Evolutionary conservation across 2,329 filamentous ascomycete genomes (phyloP).

Genomic region (Alternaria arborescens): DNA sequence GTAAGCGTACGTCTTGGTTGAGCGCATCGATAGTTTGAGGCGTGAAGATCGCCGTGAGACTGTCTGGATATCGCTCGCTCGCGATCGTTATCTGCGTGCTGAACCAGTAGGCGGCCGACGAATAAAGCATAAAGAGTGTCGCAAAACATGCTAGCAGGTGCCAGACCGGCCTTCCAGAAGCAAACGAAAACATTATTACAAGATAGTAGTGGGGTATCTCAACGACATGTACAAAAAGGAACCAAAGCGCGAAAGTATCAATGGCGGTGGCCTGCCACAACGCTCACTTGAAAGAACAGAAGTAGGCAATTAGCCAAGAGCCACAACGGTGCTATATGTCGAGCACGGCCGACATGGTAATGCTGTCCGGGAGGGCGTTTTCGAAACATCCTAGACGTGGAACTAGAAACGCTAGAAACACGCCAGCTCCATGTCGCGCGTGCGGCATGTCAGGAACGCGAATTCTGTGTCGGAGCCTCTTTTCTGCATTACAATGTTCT

Average conservation of each 20-base stretch:
- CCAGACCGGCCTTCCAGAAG: slow-evolving; percentile 34
- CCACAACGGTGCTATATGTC: slow-evolving; percentile 20
- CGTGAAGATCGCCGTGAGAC: slow-evolving; percentile 25
- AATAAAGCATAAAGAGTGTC: slow-evolving; percentile 28
- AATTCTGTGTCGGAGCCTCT: neutral
- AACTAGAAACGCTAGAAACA: slow-evolving; percentile 20
- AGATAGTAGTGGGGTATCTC: slow-evolving; percentile 17
- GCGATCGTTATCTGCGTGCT: slow-evolving; percentile 12
- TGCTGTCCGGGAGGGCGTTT: slow-evolving; percentile 10
- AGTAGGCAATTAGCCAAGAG: slow-evolving; percentile 5
- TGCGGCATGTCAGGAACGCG: neutral
- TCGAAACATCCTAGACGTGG: slow-evolving; percentile 41
- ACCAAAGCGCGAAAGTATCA: slow-evolving; percentile 3
- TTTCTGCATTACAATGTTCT: neutral
- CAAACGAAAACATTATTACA: slow-evolving; percentile 41
- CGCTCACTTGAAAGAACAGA: slow-evolving; percentile 1
- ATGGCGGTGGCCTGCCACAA: slow-evolving; percentile 21
- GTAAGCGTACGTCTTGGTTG: slow-evolving; percentile 32
- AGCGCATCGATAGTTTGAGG: slow-evolving; percentile 36
- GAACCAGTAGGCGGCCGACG: slow-evolving; percentile 26
- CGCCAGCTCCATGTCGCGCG: slow-evolving; percentile 3
- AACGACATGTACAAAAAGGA: slow-evolving; percentile 12
- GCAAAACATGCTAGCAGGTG: slow-evolving; percentile 31
- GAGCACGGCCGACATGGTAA: slow-evolving; percentile 7
- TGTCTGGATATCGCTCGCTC: slow-evolving; percentile 9